phyloP scores from a whole-genome alignment of 257 asterid species.

The Jacaranda copaia region DNA sequence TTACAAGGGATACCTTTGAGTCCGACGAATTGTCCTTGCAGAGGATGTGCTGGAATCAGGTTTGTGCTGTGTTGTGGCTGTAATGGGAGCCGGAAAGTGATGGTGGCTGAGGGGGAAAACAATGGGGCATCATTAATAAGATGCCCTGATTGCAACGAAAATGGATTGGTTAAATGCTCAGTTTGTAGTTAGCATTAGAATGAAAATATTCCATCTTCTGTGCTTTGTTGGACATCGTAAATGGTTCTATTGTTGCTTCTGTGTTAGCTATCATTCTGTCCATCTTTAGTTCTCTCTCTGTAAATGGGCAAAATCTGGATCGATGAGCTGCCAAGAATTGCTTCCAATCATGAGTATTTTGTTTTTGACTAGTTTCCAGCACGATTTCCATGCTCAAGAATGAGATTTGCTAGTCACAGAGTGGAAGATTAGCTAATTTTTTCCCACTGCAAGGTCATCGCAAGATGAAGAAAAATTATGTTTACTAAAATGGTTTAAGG shows the following conservation, averaged over 20 bases:
- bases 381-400: not conserved
- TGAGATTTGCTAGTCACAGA: not conserved
- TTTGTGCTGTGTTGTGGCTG: constrained; percentile 67
- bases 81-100: constrained; percentile 64
- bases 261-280: not conserved
- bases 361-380: no score
- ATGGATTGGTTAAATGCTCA: constrained; percentile 76
- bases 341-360: no score
- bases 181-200: constrained; percentile 51
- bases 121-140: constrained; percentile 28
- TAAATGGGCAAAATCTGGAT: not conserved
- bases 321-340: constrained; percentile 16
- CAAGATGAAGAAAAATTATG: not conserved
- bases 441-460: not conserved
- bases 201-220: not conserved
- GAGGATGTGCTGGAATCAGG: constrained; percentile 62
- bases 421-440: not conserved
- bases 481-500: no score
- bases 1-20: constrained; percentile 63
- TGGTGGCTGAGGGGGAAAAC: constrained; percentile 30
- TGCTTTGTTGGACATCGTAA: constrained; percentile 31
- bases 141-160: constrained; percentile 79
- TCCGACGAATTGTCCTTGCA: constrained; percentile 48
- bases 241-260: not conserved
- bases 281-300: not conserved